These are phyloP conservation scores for Tetrapisispora nanseiensis DNA, from an alignment of 805 yeast genomes.

Conservation along the genomic window DNA sequence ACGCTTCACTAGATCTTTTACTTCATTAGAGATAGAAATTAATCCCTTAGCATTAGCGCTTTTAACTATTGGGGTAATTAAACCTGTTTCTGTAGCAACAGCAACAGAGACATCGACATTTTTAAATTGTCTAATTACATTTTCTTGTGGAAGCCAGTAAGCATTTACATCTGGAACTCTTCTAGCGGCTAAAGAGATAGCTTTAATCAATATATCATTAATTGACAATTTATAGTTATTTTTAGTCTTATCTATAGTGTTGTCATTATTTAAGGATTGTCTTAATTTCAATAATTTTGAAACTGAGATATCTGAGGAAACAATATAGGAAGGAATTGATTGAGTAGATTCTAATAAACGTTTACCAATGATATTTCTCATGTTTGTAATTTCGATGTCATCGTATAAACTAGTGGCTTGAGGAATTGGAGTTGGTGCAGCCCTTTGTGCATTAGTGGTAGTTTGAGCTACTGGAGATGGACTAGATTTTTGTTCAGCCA, in stretches of 20 bases:
- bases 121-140: conserved; percentile 83
- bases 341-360: conserved; percentile 82
- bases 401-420: conserved; percentile 51
- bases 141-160: conserved; percentile 83
- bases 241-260: conserved; percentile 65
- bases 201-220: conserved; percentile 90
- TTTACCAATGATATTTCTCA: conserved; percentile 90
- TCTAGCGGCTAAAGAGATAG: conserved; percentile 79
- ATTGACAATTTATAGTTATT: conserved; percentile 68
- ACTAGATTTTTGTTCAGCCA: conserved; percentile 26
- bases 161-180: conserved; percentile 93
- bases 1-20: conserved; percentile 90
- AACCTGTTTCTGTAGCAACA: conserved; percentile 95
- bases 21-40: conserved; percentile 64
- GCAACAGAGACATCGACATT: conserved; percentile 97
- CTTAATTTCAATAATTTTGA: conserved; percentile 86
- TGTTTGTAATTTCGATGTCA: conserved; percentile 78
- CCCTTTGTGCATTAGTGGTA: conserved; percentile 31
- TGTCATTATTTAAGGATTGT: conserved; percentile 55
- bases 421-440: conserved; percentile 38
- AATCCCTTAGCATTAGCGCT: conserved; percentile 85
- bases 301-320: conserved; percentile 79
- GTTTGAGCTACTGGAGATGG: conserved; percentile 37
- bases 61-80: conserved; percentile 91
- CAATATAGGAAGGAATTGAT: conserved; percentile 84